Conservation (phyloP, 2,329 filamentous ascomycete genomes). For the Dendryphion nanum region DNA sequence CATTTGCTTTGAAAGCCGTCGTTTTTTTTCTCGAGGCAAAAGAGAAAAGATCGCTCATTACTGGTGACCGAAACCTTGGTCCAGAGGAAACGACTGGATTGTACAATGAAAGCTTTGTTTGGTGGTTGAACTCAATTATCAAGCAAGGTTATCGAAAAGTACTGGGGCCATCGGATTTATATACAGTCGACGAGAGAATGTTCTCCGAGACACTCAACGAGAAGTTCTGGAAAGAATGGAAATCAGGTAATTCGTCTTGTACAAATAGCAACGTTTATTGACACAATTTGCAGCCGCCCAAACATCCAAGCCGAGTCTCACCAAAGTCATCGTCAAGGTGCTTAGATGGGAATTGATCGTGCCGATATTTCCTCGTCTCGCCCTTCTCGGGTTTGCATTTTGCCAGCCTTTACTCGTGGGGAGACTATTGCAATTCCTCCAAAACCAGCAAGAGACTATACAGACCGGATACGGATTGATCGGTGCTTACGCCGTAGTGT, state of each 20-base stretch:
- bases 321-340: background rate
- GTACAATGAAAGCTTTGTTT: constrained; percentile 4
- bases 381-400: constrained; percentile 6
- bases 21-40: constrained; percentile 16
- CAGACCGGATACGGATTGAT: constrained; percentile 43
- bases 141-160: constrained; percentile 3
- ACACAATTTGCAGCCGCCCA: background rate
- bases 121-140: constrained; percentile 7
- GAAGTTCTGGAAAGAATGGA: constrained; percentile 3
- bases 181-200: constrained; percentile 4
- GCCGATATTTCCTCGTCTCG: constrained; percentile 4
- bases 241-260: constrained; percentile 1
- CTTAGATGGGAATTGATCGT: constrained; percentile 5
- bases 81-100: constrained; percentile 6
- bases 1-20: constrained; percentile 12
- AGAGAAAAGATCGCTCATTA: constrained; percentile 12
- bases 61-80: background rate
- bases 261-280: background rate
- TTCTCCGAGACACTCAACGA: constrained; percentile 1
- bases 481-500: constrained; percentile 45
- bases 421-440: constrained; percentile 5
- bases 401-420: constrained; percentile 10
- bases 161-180: constrained; percentile 4
- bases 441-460: constrained; percentile 13
- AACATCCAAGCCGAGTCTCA: constrained; percentile 2